phyloP scores from a whole-genome alignment of 208 protist genomes.

The Acanthamoeba rhysodes region DNA sequence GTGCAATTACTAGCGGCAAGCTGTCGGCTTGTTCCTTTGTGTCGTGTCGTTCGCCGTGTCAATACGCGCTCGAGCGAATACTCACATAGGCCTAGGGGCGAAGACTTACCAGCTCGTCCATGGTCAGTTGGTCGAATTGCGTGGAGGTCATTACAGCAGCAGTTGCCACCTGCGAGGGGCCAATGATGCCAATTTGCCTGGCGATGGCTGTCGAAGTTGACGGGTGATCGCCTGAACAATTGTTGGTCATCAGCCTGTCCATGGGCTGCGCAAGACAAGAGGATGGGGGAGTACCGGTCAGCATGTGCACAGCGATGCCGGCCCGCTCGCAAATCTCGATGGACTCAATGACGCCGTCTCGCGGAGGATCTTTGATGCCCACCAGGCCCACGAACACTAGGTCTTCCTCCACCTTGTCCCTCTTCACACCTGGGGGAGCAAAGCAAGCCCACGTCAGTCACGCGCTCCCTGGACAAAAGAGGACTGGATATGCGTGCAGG shows the following conservation, averaged over 20 bases:
- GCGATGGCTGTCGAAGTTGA: slow-evolving; percentile 93
- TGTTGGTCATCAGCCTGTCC: neutral
- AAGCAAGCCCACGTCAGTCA: neutral
- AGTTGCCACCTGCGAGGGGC: neutral
- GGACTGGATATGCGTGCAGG: neutral
- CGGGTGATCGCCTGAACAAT: slow-evolving; percentile 91
- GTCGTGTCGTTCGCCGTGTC: neutral
- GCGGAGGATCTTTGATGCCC: slow-evolving; percentile 97
- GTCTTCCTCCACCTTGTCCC: slow-evolving; percentile 92
- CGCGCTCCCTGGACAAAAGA: neutral
- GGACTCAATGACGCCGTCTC: slow-evolving; percentile 93
- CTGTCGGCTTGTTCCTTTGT: slow-evolving; percentile 88
- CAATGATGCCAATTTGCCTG: slow-evolving; percentile 93
- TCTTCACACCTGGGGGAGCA: slow-evolving; percentile 77
- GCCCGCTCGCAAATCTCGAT: slow-evolving; percentile 85
- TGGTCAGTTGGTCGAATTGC: slow-evolving; percentile 75
- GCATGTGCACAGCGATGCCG: slow-evolving; percentile 70
- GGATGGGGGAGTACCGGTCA: slow-evolving; percentile 51
- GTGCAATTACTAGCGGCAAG: slow-evolving; percentile 92
- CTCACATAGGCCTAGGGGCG: neutral
- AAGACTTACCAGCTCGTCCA: slow-evolving; percentile 67
- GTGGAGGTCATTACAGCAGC: slow-evolving; percentile 71
- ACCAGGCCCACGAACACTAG: slow-evolving; percentile 95
- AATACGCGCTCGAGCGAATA: neutral
- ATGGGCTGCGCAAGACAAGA: neutral